Conservation (phyloP, 1,284 basidiomycete genomes). For the Inonotus hispidus region DNA sequence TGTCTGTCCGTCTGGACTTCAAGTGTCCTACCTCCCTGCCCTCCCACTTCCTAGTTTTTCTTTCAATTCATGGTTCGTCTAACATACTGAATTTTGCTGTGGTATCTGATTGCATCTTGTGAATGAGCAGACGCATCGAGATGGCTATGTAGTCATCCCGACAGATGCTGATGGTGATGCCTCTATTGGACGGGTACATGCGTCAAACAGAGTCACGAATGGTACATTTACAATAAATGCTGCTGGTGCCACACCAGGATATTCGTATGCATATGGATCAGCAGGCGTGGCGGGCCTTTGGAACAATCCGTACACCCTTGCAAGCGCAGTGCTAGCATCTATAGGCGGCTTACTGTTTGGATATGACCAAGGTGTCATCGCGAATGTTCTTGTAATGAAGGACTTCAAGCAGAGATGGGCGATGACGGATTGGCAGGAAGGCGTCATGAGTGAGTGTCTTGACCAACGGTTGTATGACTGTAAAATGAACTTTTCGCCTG, state of each 20-base stretch:
- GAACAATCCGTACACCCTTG: slow-evolving; percentile 54
- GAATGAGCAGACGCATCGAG: slow-evolving; percentile 4
- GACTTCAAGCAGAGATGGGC: slow-evolving; percentile 65
- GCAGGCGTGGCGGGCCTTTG: slow-evolving; percentile 55
- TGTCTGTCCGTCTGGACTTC: neutral
- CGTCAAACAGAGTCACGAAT: slow-evolving; percentile 18
- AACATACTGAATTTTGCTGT: neutral
- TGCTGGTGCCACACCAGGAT: slow-evolving; percentile 28
- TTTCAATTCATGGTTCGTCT: neutral
- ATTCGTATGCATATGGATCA: slow-evolving; percentile 67
- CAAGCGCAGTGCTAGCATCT: slow-evolving; percentile 66
- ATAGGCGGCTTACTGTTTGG: slow-evolving; percentile 79
- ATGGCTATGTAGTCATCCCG: slow-evolving; percentile 16
- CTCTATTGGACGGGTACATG: neutral
- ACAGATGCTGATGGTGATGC: neutral
- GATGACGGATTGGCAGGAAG: slow-evolving; percentile 64
- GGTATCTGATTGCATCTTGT: neutral
- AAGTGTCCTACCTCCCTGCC: neutral
- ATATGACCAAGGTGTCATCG: slow-evolving; percentile 72
- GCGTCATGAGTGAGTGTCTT: slow-evolving; percentile 60
- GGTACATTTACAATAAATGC: slow-evolving; percentile 27
- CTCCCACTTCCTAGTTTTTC: neutral
- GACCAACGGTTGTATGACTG: neutral
- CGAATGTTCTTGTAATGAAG: slow-evolving; percentile 79
- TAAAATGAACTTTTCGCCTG: neutral